Conservation (phyloP, 176 grass and related monocot species). For the Urochloa ruziziensis region DNA sequence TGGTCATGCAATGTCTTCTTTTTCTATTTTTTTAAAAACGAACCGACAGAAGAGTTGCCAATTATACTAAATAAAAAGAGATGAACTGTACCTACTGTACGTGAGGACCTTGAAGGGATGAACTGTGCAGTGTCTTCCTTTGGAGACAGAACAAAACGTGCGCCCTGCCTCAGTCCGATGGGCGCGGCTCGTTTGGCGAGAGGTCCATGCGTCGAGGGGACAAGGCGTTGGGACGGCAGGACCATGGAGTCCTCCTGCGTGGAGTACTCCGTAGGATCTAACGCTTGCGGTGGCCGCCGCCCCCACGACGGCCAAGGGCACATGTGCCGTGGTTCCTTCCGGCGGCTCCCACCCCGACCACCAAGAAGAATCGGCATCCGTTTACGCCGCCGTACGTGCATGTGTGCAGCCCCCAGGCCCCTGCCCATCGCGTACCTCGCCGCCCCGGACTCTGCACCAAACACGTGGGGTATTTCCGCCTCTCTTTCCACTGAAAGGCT, state of each 20-base stretch:
- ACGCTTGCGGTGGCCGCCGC: background rate
- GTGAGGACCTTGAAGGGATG: too few species aligned
- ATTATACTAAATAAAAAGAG: too few species aligned
- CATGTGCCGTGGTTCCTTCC: slow-evolving; percentile 37
- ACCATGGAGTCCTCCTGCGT: background rate
- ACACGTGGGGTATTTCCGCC: background rate
- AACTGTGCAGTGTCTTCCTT: background rate
- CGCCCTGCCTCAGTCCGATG: background rate
- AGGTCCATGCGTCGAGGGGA: background rate
- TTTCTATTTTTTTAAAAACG: too few species aligned
- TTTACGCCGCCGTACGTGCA: slow-evolving; percentile 10
- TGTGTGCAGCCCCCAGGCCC: background rate
- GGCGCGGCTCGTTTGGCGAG: slow-evolving; percentile 11
- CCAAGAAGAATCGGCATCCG: slow-evolving; percentile 17
- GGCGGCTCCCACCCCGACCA: background rate
- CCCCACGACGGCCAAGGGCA: slow-evolving; percentile 6
- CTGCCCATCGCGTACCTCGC: background rate
- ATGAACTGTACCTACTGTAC: too few species aligned
- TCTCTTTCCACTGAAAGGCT: background rate
- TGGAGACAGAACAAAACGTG: slow-evolving; percentile 27
- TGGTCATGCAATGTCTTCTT: too few species aligned
- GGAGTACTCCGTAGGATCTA: background rate
- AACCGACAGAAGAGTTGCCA: too few species aligned
- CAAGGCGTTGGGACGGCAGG: background rate
- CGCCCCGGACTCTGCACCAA: background rate